Conservation (phyloP, 106 monocot genomes). For the Acorus gramineus region DNA sequence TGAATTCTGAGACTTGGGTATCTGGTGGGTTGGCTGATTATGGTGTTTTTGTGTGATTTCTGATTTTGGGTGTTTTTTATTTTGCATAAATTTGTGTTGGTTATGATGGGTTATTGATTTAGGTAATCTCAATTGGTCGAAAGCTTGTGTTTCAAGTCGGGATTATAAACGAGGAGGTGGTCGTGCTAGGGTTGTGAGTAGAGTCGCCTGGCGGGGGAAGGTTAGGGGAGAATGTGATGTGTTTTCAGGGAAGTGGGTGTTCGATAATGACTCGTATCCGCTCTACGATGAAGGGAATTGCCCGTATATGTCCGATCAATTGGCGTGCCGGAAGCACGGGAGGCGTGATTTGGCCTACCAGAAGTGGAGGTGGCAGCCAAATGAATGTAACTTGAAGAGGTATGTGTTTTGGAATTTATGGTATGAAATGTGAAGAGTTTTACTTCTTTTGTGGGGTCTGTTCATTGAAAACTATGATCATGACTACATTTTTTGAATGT, state of each 20-base stretch:
- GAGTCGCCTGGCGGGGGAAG: background rate
- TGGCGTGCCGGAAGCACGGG: constrained; percentile 70
- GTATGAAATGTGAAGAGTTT: background rate
- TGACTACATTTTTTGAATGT: background rate
- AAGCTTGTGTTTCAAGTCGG: constrained; percentile 24
- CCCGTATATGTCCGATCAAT: constrained; percentile 81
- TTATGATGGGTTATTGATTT: no score
- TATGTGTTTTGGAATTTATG: background rate
- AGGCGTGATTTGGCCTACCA: constrained; percentile 61
- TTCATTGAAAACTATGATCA: background rate
- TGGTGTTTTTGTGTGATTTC: no score
- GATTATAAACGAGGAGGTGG: constrained; percentile 10
- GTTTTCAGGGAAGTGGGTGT: constrained; percentile 67
- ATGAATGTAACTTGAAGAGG: constrained; percentile 59
- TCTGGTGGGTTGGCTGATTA: constrained; percentile 20
- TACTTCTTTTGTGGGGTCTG: no score
- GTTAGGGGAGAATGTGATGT: constrained; percentile 29
- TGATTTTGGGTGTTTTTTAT: no score
- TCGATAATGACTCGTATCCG: constrained; percentile 39
- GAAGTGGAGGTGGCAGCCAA: constrained; percentile 76
- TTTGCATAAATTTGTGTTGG: no score
- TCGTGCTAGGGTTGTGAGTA: background rate
- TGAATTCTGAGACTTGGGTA: constrained; percentile 9
- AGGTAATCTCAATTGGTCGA: constrained; percentile 28
- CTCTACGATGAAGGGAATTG: constrained; percentile 53